Evolutionary conservation across 2,329 filamentous ascomycete genomes (phyloP), one percentile per base, ranked within the genome.

Genomic region (Albophoma yamanashiensis): DNA sequence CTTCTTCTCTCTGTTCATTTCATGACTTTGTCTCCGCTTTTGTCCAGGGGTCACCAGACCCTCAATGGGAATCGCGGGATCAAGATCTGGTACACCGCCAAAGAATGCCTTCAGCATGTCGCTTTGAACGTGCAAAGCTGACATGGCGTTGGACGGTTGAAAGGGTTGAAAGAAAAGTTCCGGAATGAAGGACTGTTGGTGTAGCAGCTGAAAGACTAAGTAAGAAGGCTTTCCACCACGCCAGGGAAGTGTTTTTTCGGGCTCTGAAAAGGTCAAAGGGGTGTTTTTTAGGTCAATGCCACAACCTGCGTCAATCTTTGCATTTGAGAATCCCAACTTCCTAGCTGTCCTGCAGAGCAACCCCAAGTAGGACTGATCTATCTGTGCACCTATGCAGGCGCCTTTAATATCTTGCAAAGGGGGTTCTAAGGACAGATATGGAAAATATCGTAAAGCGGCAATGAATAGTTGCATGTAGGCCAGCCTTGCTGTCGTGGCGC

Each of bases 401-500:
- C 50, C 50, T 55, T n/a, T 43, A 55, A 25, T 27, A 12, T 61
- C 60, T 22, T 56, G 22, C n/a, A 61, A 55, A 34, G 52, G 57
- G 36, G 52, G 39, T n/a, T 61, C 52, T n/a, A 17, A 22, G 15
- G 25, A 58, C 36, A 61, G 42, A 12, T 52, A 45, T 6, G 57
- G 57, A 45, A 61, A 61, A 15, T 61, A 61, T 15, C 42, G 22
- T 42, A 61, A 42, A 17, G 60, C 50, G 31, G 60, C 52, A n/a
- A 61, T 59, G 20, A 61, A 38, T 14, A 61, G n/a, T 53, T 61
- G 40, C n/a, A 59, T 58, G 17, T 52, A 58, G 25, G 57, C 57
- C 20, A 55, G 20, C 17, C 40, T 17, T 45, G 52, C 34, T 45
- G 11, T 58, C 34, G 40, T 38, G 2, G 25, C 3, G 27, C 40